A percentile compares a stretch with the other conserved stretches of the same genome.
phyloP scores from a whole-genome alignment of 257 asterid genomes.

The Mentha longifolia region DNA sequence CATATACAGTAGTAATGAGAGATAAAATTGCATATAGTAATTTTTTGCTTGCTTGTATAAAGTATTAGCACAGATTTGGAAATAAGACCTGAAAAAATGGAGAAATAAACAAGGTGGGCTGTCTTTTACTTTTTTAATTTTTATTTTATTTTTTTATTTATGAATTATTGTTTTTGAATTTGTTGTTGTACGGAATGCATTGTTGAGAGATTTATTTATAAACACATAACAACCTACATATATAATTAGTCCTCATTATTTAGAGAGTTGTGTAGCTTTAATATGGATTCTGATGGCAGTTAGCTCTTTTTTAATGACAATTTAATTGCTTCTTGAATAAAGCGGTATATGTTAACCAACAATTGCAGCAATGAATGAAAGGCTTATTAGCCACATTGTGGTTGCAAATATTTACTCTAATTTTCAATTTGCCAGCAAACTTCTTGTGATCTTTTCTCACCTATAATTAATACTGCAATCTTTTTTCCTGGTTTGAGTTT shows the following conservation, averaged over 20 bases:
- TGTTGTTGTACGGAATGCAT: neutral
- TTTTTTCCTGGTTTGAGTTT: conserved; percentile 18
- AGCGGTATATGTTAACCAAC: conserved; percentile 41
- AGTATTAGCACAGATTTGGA: neutral
- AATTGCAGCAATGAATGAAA: conserved; percentile 46
- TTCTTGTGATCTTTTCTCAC: conserved; percentile 42
- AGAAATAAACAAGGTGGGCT: neutral
- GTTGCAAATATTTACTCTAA: conserved; percentile 43
- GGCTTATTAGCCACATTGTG: conserved; percentile 29
- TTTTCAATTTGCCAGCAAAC: conserved; percentile 45
- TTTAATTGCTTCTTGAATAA: conserved; percentile 34
- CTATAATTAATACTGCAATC: conserved; percentile 29
- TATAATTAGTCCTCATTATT: conserved; percentile 19
- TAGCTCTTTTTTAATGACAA: conserved; percentile 37
- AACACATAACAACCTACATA: neutral
- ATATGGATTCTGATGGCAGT: conserved; percentile 42
- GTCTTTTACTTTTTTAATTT: neutral
- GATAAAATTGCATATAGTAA: neutral
- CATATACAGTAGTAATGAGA: neutral
- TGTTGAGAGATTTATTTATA: neutral
- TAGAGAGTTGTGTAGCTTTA: conserved; percentile 30
- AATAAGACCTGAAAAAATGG: neutral
- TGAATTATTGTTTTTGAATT: neutral
- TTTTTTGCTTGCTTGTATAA: neutral
- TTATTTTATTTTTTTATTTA: neutral